These are phyloP conservation scores for Fusarium graminum DNA, from an alignment of 2,329 filamentous ascomycete genomes.

Conservation along the genomic window DNA sequence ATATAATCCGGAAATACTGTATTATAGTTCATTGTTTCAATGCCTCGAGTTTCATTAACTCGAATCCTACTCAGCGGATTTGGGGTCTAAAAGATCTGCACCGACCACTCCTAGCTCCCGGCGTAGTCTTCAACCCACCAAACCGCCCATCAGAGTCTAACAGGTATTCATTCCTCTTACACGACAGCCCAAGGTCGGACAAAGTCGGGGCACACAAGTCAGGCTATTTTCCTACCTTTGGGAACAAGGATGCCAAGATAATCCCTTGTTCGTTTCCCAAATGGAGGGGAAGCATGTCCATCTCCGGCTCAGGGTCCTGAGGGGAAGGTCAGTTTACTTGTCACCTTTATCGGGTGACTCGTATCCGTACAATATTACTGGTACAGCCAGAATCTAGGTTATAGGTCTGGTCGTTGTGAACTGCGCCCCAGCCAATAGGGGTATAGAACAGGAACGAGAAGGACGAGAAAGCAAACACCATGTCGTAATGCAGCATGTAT, in stretches of 20 bases:
- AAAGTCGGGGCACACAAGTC: slow-evolving; percentile 39
- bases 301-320: slow-evolving; percentile 35
- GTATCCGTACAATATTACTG: not conserved
- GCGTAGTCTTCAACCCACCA: not conserved
- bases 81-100: slow-evolving; percentile 23
- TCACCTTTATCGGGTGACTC: not conserved
- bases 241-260: not conserved
- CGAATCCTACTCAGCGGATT: not conserved
- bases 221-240: not conserved
- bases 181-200: slow-evolving; percentile 32
- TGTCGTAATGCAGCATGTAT: not conserved
- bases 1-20: not conserved
- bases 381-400: too few relatives aligned
- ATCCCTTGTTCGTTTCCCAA: not conserved
- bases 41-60: slow-evolving; percentile 4
- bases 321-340: slow-evolving; percentile 3
- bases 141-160: slow-evolving; percentile 2
- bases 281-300: slow-evolving; percentile 20
- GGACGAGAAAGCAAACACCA: not conserved
- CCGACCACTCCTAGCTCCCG: slow-evolving; percentile 29
- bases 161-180: slow-evolving; percentile 6
- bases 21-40: slow-evolving; percentile 5
- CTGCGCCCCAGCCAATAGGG: too few relatives aligned
- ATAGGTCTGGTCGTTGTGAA: slow-evolving; percentile 17
- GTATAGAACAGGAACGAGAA: too few relatives aligned